Conservation (phyloP, 1,284 basidiomycete species). For the Leccinum angustisporum region DNA sequence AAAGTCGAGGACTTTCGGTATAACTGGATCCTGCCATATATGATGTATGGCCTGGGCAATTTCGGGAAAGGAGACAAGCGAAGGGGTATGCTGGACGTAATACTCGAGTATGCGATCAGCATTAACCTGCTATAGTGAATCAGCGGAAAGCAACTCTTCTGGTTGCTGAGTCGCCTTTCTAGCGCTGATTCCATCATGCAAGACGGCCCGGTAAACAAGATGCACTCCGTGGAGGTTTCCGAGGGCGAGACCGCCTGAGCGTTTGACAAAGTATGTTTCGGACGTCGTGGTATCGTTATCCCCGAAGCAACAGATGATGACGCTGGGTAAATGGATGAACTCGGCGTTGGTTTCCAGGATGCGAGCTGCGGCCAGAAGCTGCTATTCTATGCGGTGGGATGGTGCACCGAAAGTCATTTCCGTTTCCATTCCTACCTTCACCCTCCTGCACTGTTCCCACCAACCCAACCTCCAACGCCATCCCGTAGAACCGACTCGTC, state of each 20-base stretch:
- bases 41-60: slow-evolving; percentile 4
- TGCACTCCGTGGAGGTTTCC: too few species aligned
- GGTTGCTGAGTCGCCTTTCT: too few species aligned
- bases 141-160: background rate
- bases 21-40: slow-evolving; percentile 5
- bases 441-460: slow-evolving; percentile 1
- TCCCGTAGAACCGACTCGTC: slow-evolving; percentile 28
- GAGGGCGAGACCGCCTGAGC: too few species aligned
- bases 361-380: too few species aligned
- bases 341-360: too few species aligned
- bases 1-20: slow-evolving; percentile 1
- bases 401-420: background rate
- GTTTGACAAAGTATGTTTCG: too few species aligned
- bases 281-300: too few species aligned
- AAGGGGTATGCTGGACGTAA: background rate
- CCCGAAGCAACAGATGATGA: too few species aligned
- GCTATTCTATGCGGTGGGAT: too few species aligned
- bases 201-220: too few species aligned
- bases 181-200: too few species aligned
- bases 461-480: slow-evolving; percentile 34
- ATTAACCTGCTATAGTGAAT: background rate
- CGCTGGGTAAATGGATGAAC: too few species aligned
- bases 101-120: slow-evolving; percentile 1
- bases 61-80: background rate
- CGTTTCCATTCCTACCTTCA: background rate